These are phyloP conservation scores for Aspergillus ellipticus DNA, from an alignment of 495 filamentous ascomycete species.

Conservation along the genomic window DNA sequence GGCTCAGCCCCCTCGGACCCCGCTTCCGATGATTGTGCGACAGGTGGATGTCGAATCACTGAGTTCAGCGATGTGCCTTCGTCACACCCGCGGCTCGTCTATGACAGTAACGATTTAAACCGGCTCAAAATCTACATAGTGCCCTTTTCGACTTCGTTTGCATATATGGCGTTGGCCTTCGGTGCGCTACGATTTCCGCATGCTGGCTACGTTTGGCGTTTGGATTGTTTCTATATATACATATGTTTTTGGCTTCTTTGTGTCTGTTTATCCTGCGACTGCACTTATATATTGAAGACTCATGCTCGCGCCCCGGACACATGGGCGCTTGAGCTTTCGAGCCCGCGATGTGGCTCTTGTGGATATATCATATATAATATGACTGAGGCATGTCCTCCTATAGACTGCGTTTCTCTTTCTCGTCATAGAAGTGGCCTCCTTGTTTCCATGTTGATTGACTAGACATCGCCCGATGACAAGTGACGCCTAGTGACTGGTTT, in stretches of 20 bases:
- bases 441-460: too few species aligned
- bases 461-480: too few species aligned
- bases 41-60: neutral
- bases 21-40: conserved; percentile 1
- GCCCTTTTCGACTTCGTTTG: conserved; percentile 9
- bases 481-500: too few species aligned
- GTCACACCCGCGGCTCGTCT: neutral
- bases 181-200: conserved; percentile 3
- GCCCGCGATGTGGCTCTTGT: neutral
- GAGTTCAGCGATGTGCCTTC: neutral
- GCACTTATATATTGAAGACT: neutral
- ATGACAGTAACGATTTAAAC: conserved; percentile 10
- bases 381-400: neutral
- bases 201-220: conserved; percentile 11
- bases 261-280: neutral
- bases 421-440: too few species aligned
- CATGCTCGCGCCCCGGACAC: neutral
- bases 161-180: conserved; percentile 25
- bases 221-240: conserved; percentile 7
- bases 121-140: conserved; percentile 1
- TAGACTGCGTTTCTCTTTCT: too few species aligned
- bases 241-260: neutral
- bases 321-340: neutral
- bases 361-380: neutral
- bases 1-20: conserved; percentile 17